These are phyloP conservation scores for Fragaria ananassa DNA, from an alignment of 306 rosid species.

Conservation along the genomic window DNA sequence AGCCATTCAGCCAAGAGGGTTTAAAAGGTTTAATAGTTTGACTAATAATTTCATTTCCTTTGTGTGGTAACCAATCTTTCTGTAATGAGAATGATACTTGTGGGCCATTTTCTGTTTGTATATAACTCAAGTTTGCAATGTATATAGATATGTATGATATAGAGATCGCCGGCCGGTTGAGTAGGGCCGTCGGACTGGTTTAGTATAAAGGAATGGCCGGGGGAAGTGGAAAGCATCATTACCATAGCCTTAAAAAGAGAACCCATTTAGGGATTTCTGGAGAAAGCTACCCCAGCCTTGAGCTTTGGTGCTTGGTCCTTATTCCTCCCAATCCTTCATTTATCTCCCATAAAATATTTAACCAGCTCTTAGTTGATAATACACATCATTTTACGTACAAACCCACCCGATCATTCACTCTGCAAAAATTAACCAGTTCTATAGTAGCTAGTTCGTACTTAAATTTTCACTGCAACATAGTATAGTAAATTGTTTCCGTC, in stretches of 20 bases:
- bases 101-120: conserved; percentile 38
- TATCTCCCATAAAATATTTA: too few relatives aligned
- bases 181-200: conserved; percentile 11
- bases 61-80: background rate
- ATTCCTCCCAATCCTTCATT: too few relatives aligned
- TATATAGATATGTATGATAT: too few relatives aligned
- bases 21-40: background rate
- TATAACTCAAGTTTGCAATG: background rate
- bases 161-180: background rate
- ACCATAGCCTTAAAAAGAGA: conserved; percentile 44
- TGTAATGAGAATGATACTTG: conserved; percentile 10
- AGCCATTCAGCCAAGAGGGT: background rate
- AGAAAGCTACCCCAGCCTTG: background rate
- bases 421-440: too few relatives aligned
- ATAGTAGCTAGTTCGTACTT: too few relatives aligned
- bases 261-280: conserved; percentile 23
- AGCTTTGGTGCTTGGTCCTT: background rate
- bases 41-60: background rate
- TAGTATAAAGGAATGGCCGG: conserved; percentile 29
- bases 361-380: too few relatives aligned
- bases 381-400: too few relatives aligned
- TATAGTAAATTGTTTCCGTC: too few relatives aligned
- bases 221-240: conserved; percentile 55
- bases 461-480: too few relatives aligned
- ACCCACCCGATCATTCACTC: too few relatives aligned